Conservation (phyloP, 495 filamentous ascomycete genomes). For the Lophiotrema nucula region DNA sequence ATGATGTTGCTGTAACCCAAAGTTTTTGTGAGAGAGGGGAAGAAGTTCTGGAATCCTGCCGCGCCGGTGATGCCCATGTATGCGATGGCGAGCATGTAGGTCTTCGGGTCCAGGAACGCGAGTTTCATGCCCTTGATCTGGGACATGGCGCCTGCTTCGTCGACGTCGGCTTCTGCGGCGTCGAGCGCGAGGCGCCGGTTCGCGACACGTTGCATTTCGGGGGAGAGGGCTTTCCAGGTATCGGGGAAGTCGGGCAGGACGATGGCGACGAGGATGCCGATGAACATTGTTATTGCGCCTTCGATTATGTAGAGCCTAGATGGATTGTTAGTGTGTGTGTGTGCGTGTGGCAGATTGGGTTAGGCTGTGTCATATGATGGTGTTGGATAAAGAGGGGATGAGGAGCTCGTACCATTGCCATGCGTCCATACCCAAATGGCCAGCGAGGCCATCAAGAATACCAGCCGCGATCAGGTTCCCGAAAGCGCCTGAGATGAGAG, state of each 20-base stretch:
- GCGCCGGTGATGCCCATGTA: conserved; percentile 55
- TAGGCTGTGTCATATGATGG: no score
- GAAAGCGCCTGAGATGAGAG: conserved; percentile 39
- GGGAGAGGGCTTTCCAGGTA: conserved; percentile 46
- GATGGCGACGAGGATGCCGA: conserved; percentile 8
- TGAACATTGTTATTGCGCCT: conserved; percentile 34
- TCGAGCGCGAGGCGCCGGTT: conserved; percentile 50
- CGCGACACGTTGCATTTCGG: conserved; percentile 52
- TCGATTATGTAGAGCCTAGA: conserved; percentile 38
- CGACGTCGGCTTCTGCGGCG: conserved; percentile 49
- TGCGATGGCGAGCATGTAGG: conserved; percentile 49
- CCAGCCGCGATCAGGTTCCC: conserved; percentile 39
- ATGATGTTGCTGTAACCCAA: conserved; percentile 46
- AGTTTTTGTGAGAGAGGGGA: conserved; percentile 51
- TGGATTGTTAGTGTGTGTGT: no score
- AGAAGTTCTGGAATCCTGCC: conserved; percentile 57
- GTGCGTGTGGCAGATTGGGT: no score
- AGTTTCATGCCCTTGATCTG: conserved; percentile 53
- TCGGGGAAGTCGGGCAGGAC: conserved; percentile 32
- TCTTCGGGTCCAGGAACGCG: conserved; percentile 54
- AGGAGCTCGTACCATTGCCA: conserved; percentile 20
- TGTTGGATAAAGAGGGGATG: background rate
- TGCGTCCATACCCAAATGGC: conserved; percentile 20
- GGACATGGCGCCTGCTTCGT: conserved; percentile 49
- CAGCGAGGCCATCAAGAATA: conserved; percentile 33